A percentile compares a stretch with the other conserved stretches of the same genome.
Evolutionary conservation across 331 rosid genomes (phyloP).

Genomic region (Ulmus americana): DNA sequence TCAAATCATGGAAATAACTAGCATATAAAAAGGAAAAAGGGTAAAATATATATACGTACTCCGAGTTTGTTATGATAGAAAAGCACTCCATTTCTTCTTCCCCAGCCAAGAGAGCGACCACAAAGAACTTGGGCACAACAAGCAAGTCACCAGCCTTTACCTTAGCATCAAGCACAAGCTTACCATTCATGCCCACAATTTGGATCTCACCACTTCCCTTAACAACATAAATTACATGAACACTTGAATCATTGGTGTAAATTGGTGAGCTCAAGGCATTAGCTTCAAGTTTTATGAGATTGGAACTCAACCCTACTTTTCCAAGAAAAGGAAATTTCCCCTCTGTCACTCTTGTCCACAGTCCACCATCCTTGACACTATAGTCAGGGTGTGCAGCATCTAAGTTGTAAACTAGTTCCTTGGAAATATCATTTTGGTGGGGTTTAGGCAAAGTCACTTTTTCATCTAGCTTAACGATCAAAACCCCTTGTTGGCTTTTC

Average conservation of each 20-base stretch:
- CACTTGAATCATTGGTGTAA: slow-evolving; percentile 13
- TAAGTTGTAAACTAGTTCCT: slow-evolving; percentile 29
- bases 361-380: slow-evolving; percentile 17
- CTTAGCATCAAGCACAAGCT: slow-evolving; percentile 25
- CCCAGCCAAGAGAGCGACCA: slow-evolving; percentile 35
- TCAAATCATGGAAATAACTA: too few relatives aligned
- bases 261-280: slow-evolving; percentile 32
- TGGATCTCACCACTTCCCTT: slow-evolving; percentile 44
- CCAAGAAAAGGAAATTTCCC: slow-evolving; percentile 33
- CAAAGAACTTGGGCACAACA: slow-evolving; percentile 46
- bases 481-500: slow-evolving; percentile 34
- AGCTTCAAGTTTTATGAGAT: slow-evolving; percentile 33
- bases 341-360: slow-evolving; percentile 24
- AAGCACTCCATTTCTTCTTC: slow-evolving; percentile 43
- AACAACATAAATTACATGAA: slow-evolving; percentile 40
- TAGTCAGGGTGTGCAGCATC: slow-evolving; percentile 9
- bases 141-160: slow-evolving; percentile 47
- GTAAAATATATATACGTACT: slow-evolving; percentile 23
- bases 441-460: slow-evolving; percentile 34
- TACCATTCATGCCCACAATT: slow-evolving; percentile 38
- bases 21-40: background rate
- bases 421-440: background rate
- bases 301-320: slow-evolving; percentile 39
- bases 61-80: slow-evolving; percentile 30
- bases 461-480: slow-evolving; percentile 30